These are phyloP conservation scores for Leavenworthia alabamica DNA, from an alignment of 345 rosid species.

Conservation along the genomic window DNA sequence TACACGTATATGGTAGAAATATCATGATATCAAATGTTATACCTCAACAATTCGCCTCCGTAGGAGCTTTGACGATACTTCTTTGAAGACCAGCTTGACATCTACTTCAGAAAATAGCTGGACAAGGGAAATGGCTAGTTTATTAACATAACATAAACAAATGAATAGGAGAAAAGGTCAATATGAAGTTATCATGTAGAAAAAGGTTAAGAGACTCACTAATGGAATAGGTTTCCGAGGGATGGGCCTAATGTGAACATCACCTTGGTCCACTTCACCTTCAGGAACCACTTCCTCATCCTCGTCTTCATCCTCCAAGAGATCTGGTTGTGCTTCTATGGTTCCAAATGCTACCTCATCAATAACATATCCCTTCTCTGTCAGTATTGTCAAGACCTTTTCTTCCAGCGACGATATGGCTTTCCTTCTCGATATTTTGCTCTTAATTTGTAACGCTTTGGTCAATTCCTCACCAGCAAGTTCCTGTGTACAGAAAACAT, in stretches of 20 bases:
- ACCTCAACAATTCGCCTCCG: conserved; percentile 94
- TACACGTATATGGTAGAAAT: not conserved
- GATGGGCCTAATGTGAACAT: conserved; percentile 84
- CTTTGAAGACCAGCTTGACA: conserved; percentile 97
- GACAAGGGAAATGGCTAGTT: conserved; percentile 21
- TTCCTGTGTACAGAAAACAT: conserved; percentile 45
- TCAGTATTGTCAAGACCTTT: conserved; percentile 59
- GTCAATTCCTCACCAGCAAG: conserved; percentile 77
- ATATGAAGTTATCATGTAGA: conserved; percentile 12
- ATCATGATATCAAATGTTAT: conserved; percentile 20
- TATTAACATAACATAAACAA: conserved; percentile 10
- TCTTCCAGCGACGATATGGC: conserved; percentile 80
- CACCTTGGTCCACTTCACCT: conserved; percentile 99
- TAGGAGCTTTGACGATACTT: conserved; percentile 77
- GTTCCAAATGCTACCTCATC: conserved; percentile 46
- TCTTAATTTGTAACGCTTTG: conserved; percentile 65
- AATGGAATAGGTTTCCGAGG: conserved; percentile 60
- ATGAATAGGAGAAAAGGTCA: not conserved
- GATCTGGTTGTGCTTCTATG: conserved; percentile 54
- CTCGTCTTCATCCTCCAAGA: conserved; percentile 86
- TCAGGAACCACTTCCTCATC: conserved; percentile 96
- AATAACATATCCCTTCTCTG: conserved; percentile 83
- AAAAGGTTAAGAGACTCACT: conserved; percentile 40
- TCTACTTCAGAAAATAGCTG: conserved; percentile 87
- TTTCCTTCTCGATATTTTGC: conserved; percentile 86